A percentile compares a stretch with the other conserved stretches of the same genome.
phyloP scores from a whole-genome alignment of 352 stramenopile genomes.

The Salisapilia sapeloensis region DNA sequence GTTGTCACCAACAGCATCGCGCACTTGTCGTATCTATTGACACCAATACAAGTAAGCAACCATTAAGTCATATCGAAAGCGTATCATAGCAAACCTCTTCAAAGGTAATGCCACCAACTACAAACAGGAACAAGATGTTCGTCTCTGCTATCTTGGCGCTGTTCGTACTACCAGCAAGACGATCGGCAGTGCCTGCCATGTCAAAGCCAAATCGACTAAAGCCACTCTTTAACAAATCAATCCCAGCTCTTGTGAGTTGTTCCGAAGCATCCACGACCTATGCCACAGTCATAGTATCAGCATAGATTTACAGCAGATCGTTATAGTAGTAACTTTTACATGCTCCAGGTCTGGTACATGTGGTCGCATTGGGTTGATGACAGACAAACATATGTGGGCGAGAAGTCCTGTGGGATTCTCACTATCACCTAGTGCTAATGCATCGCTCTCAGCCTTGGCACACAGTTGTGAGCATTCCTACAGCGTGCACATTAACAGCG shows the following conservation, averaged over 20 bases:
- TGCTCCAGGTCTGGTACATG: conserved; percentile 23
- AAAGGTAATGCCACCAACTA: conserved; percentile 63
- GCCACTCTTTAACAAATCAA: conserved; percentile 65
- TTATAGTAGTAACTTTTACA: conserved; percentile 7
- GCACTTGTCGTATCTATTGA: conserved; percentile 41
- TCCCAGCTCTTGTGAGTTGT: conserved; percentile 53
- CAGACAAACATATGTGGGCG: conserved; percentile 21
- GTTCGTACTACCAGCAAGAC: conserved; percentile 1
- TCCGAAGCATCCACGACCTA: conserved; percentile 64
- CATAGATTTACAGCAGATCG: too few species aligned
- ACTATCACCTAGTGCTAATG: conserved; percentile 3
- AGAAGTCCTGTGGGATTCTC: conserved; percentile 14
- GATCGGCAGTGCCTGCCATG: conserved; percentile 5
- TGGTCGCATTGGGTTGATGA: conserved; percentile 11
- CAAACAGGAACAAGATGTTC: conserved; percentile 40
- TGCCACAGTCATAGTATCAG: too few species aligned
- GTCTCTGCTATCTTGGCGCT: conserved; percentile 17
- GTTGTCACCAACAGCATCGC: conserved; percentile 28
- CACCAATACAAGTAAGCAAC: not conserved
- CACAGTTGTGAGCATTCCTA: conserved; percentile 55
- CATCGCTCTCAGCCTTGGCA: conserved; percentile 13
- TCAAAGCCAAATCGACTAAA: conserved; percentile 70
- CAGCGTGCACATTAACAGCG: too few species aligned
- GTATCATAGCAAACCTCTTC: conserved; percentile 23
- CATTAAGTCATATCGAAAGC: not conserved